These are phyloP conservation scores for Loxodes magnus DNA, from an alignment of 73 alveolate species.

Conservation along the genomic window DNA sequence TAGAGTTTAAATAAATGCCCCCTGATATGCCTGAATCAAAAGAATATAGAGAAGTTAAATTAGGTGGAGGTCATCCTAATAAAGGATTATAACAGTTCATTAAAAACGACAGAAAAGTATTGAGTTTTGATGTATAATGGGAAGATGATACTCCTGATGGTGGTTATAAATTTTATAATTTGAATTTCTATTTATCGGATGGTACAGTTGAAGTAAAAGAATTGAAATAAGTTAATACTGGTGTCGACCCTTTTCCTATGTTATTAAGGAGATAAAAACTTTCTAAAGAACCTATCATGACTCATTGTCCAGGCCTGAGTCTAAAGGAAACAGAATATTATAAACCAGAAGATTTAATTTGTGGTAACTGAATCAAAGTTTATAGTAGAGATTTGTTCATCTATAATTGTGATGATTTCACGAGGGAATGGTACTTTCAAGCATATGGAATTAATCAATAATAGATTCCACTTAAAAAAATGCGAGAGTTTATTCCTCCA, in stretches of 20 bases:
- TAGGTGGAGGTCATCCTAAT: slow-evolving; percentile 90
- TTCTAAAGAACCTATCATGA: slow-evolving; percentile 74
- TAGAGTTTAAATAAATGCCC: slow-evolving; percentile 71
- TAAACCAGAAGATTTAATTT: slow-evolving; percentile 62
- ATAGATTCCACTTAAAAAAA: slow-evolving; percentile 59
- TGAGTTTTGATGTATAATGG: slow-evolving; percentile 68
- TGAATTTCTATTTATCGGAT: slow-evolving; percentile 85
- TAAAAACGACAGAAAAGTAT: slow-evolving; percentile 79
- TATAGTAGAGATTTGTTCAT: slow-evolving; percentile 78
- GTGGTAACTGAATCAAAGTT: slow-evolving; percentile 62
- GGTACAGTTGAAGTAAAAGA: slow-evolving; percentile 85
- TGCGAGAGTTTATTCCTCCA: slow-evolving; percentile 51
- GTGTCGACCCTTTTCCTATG: slow-evolving; percentile 85
- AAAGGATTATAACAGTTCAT: slow-evolving; percentile 55
- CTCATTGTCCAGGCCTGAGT: slow-evolving; percentile 90
- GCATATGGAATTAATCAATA: slow-evolving; percentile 57
- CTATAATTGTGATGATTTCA: slow-evolving; percentile 77
- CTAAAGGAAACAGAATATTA: slow-evolving; percentile 78
- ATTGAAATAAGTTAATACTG: slow-evolving; percentile 67
- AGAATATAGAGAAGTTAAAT: slow-evolving; percentile 83
- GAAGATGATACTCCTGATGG: slow-evolving; percentile 79
- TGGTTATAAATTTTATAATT: slow-evolving; percentile 72
- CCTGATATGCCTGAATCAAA: slow-evolving; percentile 84
- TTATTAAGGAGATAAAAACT: slow-evolving; percentile 77
- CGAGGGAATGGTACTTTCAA: slow-evolving; percentile 75